Percentiles rank a stretch among this genome's conserved stretches.
Conservation (phyloP, 441 rosid species). For the Mallotus japonicus region DNA sequence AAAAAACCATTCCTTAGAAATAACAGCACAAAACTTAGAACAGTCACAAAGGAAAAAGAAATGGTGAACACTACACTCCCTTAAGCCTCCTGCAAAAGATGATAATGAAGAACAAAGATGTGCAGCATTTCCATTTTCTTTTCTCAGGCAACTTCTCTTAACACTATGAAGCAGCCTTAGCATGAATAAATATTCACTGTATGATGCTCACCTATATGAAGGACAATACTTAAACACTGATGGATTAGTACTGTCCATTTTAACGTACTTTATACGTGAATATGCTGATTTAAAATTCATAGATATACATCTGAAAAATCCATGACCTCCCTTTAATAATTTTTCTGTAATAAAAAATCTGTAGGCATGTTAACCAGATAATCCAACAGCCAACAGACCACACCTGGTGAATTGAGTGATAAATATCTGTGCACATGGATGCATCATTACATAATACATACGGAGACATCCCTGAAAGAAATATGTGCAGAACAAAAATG, state of each 20-base stretch:
- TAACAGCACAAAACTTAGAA: constrained; percentile 18
- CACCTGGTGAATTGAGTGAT: not conserved
- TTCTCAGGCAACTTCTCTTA: not conserved
- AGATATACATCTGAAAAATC: not conserved
- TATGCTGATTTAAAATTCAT: not conserved
- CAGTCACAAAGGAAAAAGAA: not conserved
- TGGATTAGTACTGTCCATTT: not conserved
- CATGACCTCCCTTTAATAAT: not conserved
- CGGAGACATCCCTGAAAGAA: not conserved
- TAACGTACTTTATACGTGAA: not conserved
- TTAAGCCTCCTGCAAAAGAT: not conserved
- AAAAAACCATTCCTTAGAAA: constrained; percentile 37
- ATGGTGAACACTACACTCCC: not conserved
- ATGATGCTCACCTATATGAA: too few species aligned
- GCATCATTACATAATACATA: not conserved
- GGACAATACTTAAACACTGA: not conserved
- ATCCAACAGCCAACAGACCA: not conserved
- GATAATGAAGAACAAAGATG: not conserved
- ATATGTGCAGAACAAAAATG: not conserved
- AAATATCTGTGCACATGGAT: not conserved
- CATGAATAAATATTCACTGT: not conserved
- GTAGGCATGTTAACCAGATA: not conserved
- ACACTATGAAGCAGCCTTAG: not conserved
- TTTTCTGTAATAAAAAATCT: not conserved
- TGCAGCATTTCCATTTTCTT: not conserved